Percentiles rank a stretch among this genome's conserved stretches.
Conservation (phyloP, 2,329 filamentous ascomycete genomes). For the Penicillium sp. region DNA sequence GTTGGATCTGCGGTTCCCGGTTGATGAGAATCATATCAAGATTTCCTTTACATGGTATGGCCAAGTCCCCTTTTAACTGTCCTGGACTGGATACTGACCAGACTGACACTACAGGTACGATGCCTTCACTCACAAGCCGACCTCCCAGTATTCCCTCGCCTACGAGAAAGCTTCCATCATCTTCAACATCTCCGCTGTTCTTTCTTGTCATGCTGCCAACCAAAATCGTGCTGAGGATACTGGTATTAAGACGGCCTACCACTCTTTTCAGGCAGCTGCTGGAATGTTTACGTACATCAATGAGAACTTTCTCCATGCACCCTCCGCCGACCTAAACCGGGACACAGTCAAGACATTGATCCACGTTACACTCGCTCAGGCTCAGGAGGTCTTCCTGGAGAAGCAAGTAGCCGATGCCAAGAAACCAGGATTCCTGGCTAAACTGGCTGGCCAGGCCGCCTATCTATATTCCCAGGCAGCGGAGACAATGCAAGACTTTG, state of each 20-base stretch:
- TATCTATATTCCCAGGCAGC: slow-evolving; percentile 82
- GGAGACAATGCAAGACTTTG: slow-evolving; percentile 89
- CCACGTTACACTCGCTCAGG: slow-evolving; percentile 86
- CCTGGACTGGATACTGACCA: slow-evolving; percentile 1
- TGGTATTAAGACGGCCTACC: slow-evolving; percentile 92
- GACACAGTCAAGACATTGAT: slow-evolving; percentile 96
- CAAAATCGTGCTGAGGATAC: slow-evolving; percentile 90
- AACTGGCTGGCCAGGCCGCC: slow-evolving; percentile 83
- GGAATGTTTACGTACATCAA: slow-evolving; percentile 99
- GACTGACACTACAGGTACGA: slow-evolving; percentile 66
- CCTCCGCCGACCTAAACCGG: slow-evolving; percentile 88
- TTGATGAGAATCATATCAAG: slow-evolving; percentile 98
- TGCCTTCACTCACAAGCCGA: slow-evolving; percentile 98
- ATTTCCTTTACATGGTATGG: slow-evolving; percentile 93
- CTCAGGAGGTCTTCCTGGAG: slow-evolving; percentile 94
- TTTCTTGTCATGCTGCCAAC: slow-evolving; percentile 90
- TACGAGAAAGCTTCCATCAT: slow-evolving; percentile 99
- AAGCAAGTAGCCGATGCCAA: slow-evolving; percentile 91
- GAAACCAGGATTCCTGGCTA: slow-evolving; percentile 85
- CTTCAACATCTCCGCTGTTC: slow-evolving; percentile 96
- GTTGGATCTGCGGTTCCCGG: slow-evolving; percentile 87
- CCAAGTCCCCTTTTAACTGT: background rate
- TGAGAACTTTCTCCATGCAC: slow-evolving; percentile 96
- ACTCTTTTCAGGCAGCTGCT: slow-evolving; percentile 95
- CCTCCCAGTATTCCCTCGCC: slow-evolving; percentile 89